Evolutionary conservation across 1,139 yeast genomes (phyloP).

Genomic region (Candida dubliniensis): DNA sequence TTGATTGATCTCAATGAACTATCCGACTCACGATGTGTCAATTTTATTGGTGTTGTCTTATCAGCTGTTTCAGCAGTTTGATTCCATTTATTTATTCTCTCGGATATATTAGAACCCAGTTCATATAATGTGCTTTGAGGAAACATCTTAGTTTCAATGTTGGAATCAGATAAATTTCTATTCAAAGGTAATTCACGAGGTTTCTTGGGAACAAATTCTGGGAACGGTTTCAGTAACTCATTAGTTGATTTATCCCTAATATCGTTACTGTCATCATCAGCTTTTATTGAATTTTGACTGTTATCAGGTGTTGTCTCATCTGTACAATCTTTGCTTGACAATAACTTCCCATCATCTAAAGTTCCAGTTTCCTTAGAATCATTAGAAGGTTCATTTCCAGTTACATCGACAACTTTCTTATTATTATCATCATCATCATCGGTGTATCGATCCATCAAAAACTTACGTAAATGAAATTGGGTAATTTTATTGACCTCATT

Average conservation of each 20-base stretch:
- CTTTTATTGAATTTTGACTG: slow-evolving; percentile 1
- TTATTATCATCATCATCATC: slow-evolving; percentile 18
- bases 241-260: slow-evolving; percentile 2
- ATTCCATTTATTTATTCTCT: slow-evolving; percentile 17
- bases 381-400: neutral
- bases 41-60: neutral
- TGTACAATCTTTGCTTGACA: neutral
- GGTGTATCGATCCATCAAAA: slow-evolving; percentile 57
- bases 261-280: slow-evolving; percentile 18
- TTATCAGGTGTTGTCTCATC: neutral
- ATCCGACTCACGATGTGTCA: slow-evolving; percentile 12
- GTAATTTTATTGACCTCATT: slow-evolving; percentile 91
- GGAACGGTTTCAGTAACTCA: slow-evolving; percentile 4
- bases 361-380: neutral
- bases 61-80: slow-evolving; percentile 11
- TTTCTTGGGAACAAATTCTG: slow-evolving; percentile 9
- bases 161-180: slow-evolving; percentile 10
- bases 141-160: slow-evolving; percentile 15
- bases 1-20: slow-evolving; percentile 10
- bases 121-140: slow-evolving; percentile 12
- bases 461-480: slow-evolving; percentile 78
- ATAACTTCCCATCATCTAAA: neutral
- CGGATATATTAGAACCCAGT: slow-evolving; percentile 15
- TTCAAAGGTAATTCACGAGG: slow-evolving; percentile 5
- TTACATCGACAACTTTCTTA: neutral